Base-by-base conservation (phyloP, 2,329 filamentous ascomycete genomes). In the Cladorrhinum sp. region DNA sequence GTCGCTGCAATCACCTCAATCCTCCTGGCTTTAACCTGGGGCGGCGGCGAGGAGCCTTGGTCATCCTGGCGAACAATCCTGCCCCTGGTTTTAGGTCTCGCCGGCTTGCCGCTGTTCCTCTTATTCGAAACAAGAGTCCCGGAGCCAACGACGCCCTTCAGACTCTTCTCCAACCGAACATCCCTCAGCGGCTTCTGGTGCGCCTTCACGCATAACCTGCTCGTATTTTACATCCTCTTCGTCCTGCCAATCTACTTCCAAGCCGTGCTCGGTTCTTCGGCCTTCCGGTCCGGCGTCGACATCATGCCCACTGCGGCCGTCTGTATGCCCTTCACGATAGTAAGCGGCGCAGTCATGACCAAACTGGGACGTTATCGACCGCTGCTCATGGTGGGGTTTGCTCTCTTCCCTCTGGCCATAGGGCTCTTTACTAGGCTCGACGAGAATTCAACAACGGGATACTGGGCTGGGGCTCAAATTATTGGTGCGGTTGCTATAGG, bases 161-260 rank as follows among this genome's bases (percentile, higher is more conserved):
- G 69, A 20, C 70, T 82, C n/a, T 81, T 82, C 69, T 65, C 66
- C 2, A 78, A 79, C 63, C 71, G 74, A 7, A 81, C 77, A 12
- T 68, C 64, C 0, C 30, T 62, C 7, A 61, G 69, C 6, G 69
- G 65, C 7, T 75, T 74, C 55, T 48, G 68, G 2, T n/a, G n/a
- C n/a, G n/a, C n/a, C n/a, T 57, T 73, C 7, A 75, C 72, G 5
- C 76, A 78, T 49, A 46, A 59, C 78, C 18, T 60, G 77, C 10
- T 64, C 69, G 1, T 69, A 71, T 51, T 75, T 74, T 70, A 62
- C 69, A 8, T 57, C 70, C 20, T 75, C 71, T 65, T 77, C 77
- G 62, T n/a, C n/a, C 60, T 79, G 2, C 75, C 77, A 0, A 64
- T 80, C n/a, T 80, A 79, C 66, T 79, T 79, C 66, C 77, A 80